Base-by-base conservation (phyloP, 1,139 yeast species). In the Geotrichum cucujoidarum region DNA sequence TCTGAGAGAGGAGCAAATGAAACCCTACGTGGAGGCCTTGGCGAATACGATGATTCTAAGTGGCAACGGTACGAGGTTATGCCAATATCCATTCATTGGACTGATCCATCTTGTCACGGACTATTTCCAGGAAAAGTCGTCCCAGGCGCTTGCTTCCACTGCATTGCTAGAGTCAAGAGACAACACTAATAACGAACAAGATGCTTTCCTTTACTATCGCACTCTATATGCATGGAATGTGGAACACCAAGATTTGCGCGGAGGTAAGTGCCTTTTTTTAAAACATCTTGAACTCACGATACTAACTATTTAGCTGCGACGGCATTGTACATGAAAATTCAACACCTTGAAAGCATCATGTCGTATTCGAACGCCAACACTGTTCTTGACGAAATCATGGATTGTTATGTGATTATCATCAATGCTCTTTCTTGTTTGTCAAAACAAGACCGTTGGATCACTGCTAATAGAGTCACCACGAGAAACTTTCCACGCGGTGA, bases 191-290 rank as follows among this genome's bases (percentile, higher is more conserved):
- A 27, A 33, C 25, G 49, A 32, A 7, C 44, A 40, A 4, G 44
- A 49, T 11, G 32, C 25, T 14, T 43, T 56, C 16, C 50, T 58
- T 6, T 57, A 53, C 46, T 60, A 60, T 56, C 57, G 57, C 45
- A 54, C 65, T 30, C 50, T 64, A 29, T 66, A 66, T 45, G 50
- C 62, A 1, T 67, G 70, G 70, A 56, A 59, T 43, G 51, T 64
- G 16, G 63, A 56, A 44, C 63, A 60, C 20, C 65, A 64, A 16
- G 65, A 67, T 52, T 61, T 50, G 46, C 54, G 60, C 24, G 64
- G 62, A 32, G 62, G 59, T 47, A 51, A 51, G 57, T 51, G 32
- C 16, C 16, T n/a, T 24, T 38, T 25, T 16, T 27, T 20, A 13
- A 40, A 20, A 43, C 46, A 7, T 54, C 53, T 37, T 37, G 21